Evolutionary conservation across 169 alveolate genomes (phyloP), one percentile per base, ranked within the genome.

Genomic region (Plasmodium coatneyi): DNA sequence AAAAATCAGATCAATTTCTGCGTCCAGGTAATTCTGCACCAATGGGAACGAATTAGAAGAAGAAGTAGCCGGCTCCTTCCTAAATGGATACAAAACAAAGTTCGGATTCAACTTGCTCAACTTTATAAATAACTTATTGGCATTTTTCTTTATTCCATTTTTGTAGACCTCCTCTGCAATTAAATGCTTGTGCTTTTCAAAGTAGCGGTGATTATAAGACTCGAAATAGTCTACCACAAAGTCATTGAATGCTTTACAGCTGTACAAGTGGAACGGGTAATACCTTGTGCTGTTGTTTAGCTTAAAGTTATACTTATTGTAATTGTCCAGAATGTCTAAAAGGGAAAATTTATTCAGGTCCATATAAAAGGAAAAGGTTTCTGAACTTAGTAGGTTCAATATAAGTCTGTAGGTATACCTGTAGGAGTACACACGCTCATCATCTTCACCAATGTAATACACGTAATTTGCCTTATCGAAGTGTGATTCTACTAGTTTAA

Each of bases 241-340:
- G 25, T 60, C 84, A 28, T 32, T 4, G 36, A 91, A 80, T 3
- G n/a, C 12, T 43, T 91, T 56, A 3, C 74, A 41, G 4, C 10
- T 34, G 60, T 91, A 91, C 81, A 91, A 32, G 72, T 91, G 41
- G 25, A 19, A 12, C n/a, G 95, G 95, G 83, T 91, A 91, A 34
- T 76, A 19, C 49, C 95, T 80, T 22, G 54, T 49, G 9, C 41
- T 70, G 74, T 81, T 91, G 74, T 91, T 91, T 19, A 91, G 72
- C 30, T 30, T 46, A 91, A 80, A 91, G 36, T 32, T 80, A 14
- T 91, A 80, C 54, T 81, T 91, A 32, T 80, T 91, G 36, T 91
- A 91, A 34, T 46, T 71, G 28, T 91, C 92, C 9, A 91, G 34
- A n/a, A 91, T 91, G 2, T 91, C 70, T 5, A 91, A 19, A 12